phyloP scores from a whole-genome alignment of 805 yeast genomes.

The Cyberlindnera americana region DNA sequence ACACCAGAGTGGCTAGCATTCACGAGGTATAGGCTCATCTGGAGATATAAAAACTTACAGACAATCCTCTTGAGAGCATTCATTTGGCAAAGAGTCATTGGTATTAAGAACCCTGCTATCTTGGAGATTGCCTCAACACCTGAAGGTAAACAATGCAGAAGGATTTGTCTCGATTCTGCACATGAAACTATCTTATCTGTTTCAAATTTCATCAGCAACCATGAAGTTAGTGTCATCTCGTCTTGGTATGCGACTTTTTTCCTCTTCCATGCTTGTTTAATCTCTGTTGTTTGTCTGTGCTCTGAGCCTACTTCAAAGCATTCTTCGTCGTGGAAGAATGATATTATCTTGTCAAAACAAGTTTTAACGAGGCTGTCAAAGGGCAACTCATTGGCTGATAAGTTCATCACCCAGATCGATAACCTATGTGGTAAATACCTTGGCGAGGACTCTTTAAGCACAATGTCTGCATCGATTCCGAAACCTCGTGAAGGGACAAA shows the following conservation, averaged over 20 bases:
- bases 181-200: constrained; percentile 51
- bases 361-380: constrained; percentile 36
- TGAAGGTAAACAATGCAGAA: constrained; percentile 46
- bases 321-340: constrained; percentile 41
- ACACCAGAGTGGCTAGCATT: constrained; percentile 52
- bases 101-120: constrained; percentile 33
- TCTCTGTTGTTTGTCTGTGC: constrained; percentile 52
- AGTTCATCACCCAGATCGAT: constrained; percentile 44
- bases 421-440: constrained; percentile 34
- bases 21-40: constrained; percentile 48
- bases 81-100: constrained; percentile 49
- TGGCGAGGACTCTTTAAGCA: constrained; percentile 17
- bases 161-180: constrained; percentile 48
- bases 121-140: constrained; percentile 34
- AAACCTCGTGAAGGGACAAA: background rate
- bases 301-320: constrained; percentile 47
- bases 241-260: constrained; percentile 66
- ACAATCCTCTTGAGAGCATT: constrained; percentile 53
- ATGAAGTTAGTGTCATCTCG: constrained; percentile 42
- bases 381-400: constrained; percentile 43
- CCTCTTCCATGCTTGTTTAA: constrained; percentile 58
- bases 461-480: constrained; percentile 12
- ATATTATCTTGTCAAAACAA: constrained; percentile 40
- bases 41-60: constrained; percentile 58
- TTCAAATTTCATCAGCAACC: constrained; percentile 33